Percentiles rank a stretch among this genome's conserved stretches.
These are phyloP conservation scores for Wickerhamomyces sp. DNA, from an alignment of 1,139 yeast genomes.

Conservation along the genomic window DNA sequence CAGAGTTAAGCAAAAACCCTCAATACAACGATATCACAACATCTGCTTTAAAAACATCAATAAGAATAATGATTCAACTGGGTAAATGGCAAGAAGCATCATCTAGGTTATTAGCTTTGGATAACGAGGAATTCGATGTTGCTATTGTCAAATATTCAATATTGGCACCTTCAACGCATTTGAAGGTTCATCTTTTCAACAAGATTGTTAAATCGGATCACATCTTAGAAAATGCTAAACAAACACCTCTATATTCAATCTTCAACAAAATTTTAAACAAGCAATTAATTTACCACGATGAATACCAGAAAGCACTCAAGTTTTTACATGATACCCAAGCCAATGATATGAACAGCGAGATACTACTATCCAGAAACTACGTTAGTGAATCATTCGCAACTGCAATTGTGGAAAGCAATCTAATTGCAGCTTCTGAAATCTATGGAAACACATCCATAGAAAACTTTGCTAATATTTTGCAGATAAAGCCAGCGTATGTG, in stretches of 20 bases:
- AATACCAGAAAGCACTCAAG: constrained; percentile 5
- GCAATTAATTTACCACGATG: constrained; percentile 15
- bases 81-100: constrained; percentile 20
- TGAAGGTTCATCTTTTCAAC: constrained; percentile 10
- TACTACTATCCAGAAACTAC: constrained; percentile 4
- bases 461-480: constrained; percentile 11
- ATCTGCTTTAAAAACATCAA: constrained; percentile 9
- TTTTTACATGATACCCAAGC: constrained; percentile 3
- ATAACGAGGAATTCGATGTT: constrained; percentile 10
- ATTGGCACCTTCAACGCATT: constrained; percentile 10
- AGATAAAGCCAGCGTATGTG: constrained; percentile 9
- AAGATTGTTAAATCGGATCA: constrained; percentile 8
- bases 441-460: constrained; percentile 17
- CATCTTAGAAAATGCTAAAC: constrained; percentile 4
- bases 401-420: constrained; percentile 17
- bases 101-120: constrained; percentile 11
- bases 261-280: constrained; percentile 13
- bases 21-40: constrained; percentile 1
- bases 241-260: constrained; percentile 9
- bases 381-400: constrained; percentile 5
- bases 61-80: constrained; percentile 14
- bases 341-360: constrained; percentile 2
- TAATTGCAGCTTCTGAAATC: constrained; percentile 12
- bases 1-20: constrained; percentile 2
- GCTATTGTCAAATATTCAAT: constrained; percentile 12